phyloP scores from a whole-genome alignment of 768 basidiomycete genomes.

The Pleurotus giganteus region DNA sequence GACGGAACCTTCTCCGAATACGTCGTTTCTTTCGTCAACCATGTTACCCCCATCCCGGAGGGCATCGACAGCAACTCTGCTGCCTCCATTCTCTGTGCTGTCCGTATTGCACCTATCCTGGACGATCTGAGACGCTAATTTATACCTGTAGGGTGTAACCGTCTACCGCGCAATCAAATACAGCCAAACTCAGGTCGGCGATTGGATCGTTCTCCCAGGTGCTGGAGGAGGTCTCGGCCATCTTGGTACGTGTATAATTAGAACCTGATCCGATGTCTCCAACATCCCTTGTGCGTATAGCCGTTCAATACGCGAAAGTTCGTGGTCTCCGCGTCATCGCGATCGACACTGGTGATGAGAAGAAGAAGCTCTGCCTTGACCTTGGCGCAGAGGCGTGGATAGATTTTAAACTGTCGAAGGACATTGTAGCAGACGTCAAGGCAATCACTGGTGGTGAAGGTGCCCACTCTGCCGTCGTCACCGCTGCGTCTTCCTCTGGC shows the following conservation, averaged over 20 bases:
- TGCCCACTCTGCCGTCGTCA: constrained; percentile 68
- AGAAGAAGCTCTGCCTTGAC: constrained; percentile 54
- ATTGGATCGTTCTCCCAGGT: constrained; percentile 76
- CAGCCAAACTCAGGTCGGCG: constrained; percentile 58
- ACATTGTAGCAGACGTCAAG: constrained; percentile 65
- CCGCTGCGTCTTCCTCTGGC: constrained; percentile 48
- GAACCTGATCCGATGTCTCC: not conserved
- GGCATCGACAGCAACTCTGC: constrained; percentile 61
- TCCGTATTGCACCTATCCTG: constrained; percentile 26
- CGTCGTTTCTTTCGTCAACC: constrained; percentile 57
- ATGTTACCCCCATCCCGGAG: constrained; percentile 81
- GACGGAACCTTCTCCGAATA: constrained; percentile 80
- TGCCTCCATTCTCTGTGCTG: constrained; percentile 77
- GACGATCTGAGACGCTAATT: not conserved
- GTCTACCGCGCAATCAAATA: constrained; percentile 86
- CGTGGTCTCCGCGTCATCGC: constrained; percentile 82
- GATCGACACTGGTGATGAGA: constrained; percentile 76
- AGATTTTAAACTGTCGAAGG: constrained; percentile 69
- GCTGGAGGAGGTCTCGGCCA: constrained; percentile 85
- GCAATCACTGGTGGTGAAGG: constrained; percentile 64
- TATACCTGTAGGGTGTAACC: constrained; percentile 61
- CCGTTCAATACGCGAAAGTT: constrained; percentile 76
- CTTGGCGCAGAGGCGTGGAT: constrained; percentile 78
- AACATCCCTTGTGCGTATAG: constrained; percentile 27
- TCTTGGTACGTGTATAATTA: constrained; percentile 44